phyloP scores from a whole-genome alignment of 345 rosid species.

The Acer negundo region DNA sequence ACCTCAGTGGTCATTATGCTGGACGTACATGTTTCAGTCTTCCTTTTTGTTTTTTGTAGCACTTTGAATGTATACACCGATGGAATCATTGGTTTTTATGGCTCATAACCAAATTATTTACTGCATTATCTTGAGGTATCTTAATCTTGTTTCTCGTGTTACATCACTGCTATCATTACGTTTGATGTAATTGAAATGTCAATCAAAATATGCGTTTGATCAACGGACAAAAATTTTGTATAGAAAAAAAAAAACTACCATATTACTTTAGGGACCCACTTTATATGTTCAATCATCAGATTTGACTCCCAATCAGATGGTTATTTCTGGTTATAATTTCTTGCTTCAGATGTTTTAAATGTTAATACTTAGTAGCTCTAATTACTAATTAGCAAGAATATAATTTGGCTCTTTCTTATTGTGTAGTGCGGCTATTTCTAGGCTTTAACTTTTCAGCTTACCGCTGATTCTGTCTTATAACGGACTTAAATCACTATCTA shows the following conservation, averaged over 20 bases:
- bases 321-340: neutral
- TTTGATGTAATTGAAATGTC: too few relatives aligned
- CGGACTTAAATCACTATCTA: neutral
- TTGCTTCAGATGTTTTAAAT: constrained; percentile 3
- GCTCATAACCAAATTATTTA: neutral
- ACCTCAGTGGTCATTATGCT: too few relatives aligned
- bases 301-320: neutral
- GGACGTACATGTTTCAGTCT: neutral
- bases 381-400: neutral
- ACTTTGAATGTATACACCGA: neutral
- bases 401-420: neutral
- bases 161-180: neutral
- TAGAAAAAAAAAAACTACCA: neutral
- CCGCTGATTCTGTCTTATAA: neutral
- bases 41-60: neutral
- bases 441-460: neutral
- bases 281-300: neutral
- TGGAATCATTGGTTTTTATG: neutral
- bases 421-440: neutral
- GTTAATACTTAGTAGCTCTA: neutral
- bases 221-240: too few relatives aligned
- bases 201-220: too few relatives aligned
- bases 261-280: neutral
- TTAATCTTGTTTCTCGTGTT: neutral
- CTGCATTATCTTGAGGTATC: neutral